A percentile compares a stretch with the other conserved stretches of the same genome.
These are phyloP conservation scores for Vachellia collinsii DNA, from an alignment of 306 rosid genomes.

Conservation along the genomic window DNA sequence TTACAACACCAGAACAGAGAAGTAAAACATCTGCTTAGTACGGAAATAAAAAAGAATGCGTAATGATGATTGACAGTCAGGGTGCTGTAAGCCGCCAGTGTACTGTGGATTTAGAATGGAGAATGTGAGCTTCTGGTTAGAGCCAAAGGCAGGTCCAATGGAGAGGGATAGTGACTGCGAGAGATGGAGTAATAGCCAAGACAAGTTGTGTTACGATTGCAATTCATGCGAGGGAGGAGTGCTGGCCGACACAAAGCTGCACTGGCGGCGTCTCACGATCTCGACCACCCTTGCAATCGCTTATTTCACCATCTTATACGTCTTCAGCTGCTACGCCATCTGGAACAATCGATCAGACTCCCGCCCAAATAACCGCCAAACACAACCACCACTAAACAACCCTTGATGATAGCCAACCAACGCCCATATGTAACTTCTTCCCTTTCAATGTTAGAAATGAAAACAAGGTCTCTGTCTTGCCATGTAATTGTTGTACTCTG, in stretches of 20 bases:
- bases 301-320: conserved; percentile 56
- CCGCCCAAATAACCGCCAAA: background rate
- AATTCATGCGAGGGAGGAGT: conserved; percentile 88
- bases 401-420: conserved; percentile 37
- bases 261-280: conserved; percentile 65
- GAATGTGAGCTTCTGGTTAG: conserved; percentile 74
- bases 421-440: background rate
- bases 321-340: conserved; percentile 77
- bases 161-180: conserved; percentile 60
- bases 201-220: conserved; percentile 70
- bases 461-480: background rate
- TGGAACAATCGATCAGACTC: conserved; percentile 47
- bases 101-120: conserved; percentile 66
- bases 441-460: background rate
- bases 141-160: conserved; percentile 52
- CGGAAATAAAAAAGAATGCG: background rate
- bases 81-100: conserved; percentile 88
- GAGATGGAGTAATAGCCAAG: conserved; percentile 61
- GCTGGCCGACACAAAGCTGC: conserved; percentile 61
- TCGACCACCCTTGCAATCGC: conserved; percentile 45
- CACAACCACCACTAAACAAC: conserved; percentile 16
- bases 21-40: background rate
- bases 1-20: background rate
- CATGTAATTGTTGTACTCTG: background rate
- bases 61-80: conserved; percentile 46